Percentiles rank a stretch among this genome's conserved stretches.
Evolutionary conservation across 108 stramenopile genomes (phyloP).

Genomic region (Schizochytrium sp.): DNA sequence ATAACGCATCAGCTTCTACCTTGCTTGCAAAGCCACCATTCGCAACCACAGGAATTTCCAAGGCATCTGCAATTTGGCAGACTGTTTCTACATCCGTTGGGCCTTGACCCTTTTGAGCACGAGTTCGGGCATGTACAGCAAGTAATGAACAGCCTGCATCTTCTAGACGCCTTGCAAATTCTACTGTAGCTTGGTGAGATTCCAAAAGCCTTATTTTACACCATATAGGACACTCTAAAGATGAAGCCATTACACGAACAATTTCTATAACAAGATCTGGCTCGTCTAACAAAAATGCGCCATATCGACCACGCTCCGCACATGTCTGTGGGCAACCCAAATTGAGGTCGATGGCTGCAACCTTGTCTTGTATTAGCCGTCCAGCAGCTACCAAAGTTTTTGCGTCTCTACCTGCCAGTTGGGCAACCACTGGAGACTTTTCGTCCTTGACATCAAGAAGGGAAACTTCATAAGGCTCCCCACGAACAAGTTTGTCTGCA

Average conservation of each 20-base stretch:
- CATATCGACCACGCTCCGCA: conserved; percentile 17
- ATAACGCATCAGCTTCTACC: neutral
- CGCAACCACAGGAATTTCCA: conserved; percentile 30
- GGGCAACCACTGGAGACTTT: neutral
- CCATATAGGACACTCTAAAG: neutral
- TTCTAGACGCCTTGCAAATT: conserved; percentile 3
- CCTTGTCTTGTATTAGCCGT: conserved; percentile 2
- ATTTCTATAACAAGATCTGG: conserved; percentile 25
- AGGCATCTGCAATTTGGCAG: neutral
- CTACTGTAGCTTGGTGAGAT: neutral
- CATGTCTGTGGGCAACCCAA: conserved; percentile 46
- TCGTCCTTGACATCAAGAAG: conserved; percentile 7
- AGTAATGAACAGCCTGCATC: conserved; percentile 22
- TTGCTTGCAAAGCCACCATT: conserved; percentile 37
- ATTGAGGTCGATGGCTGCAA: conserved; percentile 40
- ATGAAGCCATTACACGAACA: neutral
- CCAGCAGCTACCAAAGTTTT: neutral
- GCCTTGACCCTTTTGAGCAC: neutral
- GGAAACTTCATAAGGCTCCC: neutral
- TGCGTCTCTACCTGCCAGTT: conserved; percentile 30
- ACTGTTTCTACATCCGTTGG: conserved; percentile 22
- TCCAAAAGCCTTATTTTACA: conserved; percentile 21
- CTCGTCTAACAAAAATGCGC: conserved; percentile 48
- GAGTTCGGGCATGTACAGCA: conserved; percentile 21
- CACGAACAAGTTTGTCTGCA: neutral